Evolutionary conservation across 371 early-diverging fungal genomes (phyloP).

Genomic region (Mucor irregularis): DNA sequence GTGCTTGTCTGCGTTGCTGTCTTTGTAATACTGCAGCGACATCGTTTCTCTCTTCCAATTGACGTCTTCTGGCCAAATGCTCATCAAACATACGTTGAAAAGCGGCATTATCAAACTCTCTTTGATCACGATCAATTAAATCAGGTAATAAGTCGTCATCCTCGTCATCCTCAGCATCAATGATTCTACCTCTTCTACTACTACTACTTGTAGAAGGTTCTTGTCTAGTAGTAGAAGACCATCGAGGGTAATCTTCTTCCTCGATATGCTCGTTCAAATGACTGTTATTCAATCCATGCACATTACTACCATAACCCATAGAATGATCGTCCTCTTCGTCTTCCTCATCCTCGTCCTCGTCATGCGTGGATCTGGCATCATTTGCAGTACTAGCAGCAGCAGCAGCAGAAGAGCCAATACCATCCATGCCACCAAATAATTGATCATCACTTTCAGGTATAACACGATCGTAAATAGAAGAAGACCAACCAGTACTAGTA

Average conservation of each 20-base stretch:
- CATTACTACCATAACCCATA: too few species aligned
- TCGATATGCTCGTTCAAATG: background rate
- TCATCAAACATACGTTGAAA: background rate
- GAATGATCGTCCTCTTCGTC: background rate
- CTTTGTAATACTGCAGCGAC: background rate
- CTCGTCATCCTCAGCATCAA: background rate
- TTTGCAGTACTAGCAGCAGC: background rate
- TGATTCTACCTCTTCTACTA: background rate
- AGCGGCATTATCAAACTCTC: background rate
- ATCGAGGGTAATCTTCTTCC: background rate
- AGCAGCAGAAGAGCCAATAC: background rate
- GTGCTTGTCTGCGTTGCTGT: background rate
- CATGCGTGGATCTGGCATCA: background rate
- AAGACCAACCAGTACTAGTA: background rate
- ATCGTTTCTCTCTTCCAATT: background rate
- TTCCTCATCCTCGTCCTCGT: background rate
- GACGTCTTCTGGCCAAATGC: background rate
- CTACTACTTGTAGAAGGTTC: background rate
- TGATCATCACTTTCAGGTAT: background rate
- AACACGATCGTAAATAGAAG: background rate
- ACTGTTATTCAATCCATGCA: background rate
- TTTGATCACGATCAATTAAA: background rate
- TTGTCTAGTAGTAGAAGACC: background rate
- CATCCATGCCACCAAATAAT: conserved; percentile 3
- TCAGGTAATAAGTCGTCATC: conserved; percentile 11